Evolutionary conservation across 2,329 filamentous ascomycete genomes (phyloP).

Genomic region (Beauveria medogensis): DNA sequence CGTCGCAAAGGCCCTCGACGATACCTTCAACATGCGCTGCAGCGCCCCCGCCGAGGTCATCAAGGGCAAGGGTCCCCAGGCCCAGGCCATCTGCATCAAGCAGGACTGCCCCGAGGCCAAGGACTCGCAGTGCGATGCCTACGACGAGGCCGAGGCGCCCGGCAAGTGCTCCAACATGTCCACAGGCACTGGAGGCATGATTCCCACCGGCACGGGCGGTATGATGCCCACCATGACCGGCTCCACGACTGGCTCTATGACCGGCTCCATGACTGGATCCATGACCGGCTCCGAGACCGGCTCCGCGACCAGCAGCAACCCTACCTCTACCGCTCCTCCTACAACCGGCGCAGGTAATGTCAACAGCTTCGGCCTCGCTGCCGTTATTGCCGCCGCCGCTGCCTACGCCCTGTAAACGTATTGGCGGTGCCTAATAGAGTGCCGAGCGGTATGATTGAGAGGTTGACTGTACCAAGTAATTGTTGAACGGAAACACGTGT

Average conservation of each 20-base stretch:
- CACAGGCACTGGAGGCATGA: not conserved
- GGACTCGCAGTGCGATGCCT: slow-evolving; percentile 38
- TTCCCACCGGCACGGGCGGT: slow-evolving; percentile 12
- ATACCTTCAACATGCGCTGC: slow-evolving; percentile 45
- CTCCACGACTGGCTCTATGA: not conserved
- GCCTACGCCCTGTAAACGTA: slow-evolving; percentile 21
- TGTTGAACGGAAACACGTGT: not conserved
- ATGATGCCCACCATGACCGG: slow-evolving; percentile 2
- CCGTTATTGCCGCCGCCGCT: slow-evolving; percentile 19
- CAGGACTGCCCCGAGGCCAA: slow-evolving; percentile 37
- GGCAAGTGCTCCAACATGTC: slow-evolving; percentile 11
- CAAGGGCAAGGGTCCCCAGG: slow-evolving; percentile 33
- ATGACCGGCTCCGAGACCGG: slow-evolving; percentile 7
- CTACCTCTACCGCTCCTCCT: slow-evolving; percentile 11
- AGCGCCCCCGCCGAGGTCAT: slow-evolving; percentile 36
- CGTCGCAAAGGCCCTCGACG: slow-evolving; percentile 41
- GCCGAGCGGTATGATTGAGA: not conserved
- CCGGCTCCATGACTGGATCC: not conserved
- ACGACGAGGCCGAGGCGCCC: slow-evolving; percentile 24
- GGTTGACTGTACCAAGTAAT: not conserved
- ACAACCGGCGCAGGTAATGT: slow-evolving; percentile 18
- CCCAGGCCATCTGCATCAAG: slow-evolving; percentile 49
- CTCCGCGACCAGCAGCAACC: slow-evolving; percentile 11
- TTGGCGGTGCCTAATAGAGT: not conserved
- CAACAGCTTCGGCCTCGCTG: slow-evolving; percentile 21